Percentiles rank a stretch among this genome's conserved stretches.
phyloP scores from a whole-genome alignment of 768 basidiomycete genomes.

The Suillus placidus region DNA sequence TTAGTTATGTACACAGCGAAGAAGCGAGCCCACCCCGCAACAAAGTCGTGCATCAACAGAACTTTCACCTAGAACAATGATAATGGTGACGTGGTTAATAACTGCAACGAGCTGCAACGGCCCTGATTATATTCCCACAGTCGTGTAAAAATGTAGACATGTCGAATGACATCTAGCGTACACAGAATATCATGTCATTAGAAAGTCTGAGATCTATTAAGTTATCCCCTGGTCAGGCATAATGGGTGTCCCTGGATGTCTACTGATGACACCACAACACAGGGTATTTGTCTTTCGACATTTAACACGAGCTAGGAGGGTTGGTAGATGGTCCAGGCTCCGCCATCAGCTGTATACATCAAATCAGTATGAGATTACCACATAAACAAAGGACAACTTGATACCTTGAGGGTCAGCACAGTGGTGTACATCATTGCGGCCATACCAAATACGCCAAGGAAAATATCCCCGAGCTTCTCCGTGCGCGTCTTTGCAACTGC shows the following conservation, averaged over 20 bases:
- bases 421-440: slow-evolving; percentile 79
- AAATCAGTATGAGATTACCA: slow-evolving; percentile 15
- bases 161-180: background rate
- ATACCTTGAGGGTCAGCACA: slow-evolving; percentile 70
- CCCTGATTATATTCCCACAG: slow-evolving; percentile 7
- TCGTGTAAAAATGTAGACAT: background rate
- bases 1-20: background rate
- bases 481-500: slow-evolving; percentile 74
- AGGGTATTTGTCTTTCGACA: background rate
- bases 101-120: background rate
- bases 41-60: slow-evolving; percentile 3
- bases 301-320: slow-evolving; percentile 40
- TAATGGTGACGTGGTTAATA: background rate
- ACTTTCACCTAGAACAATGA: background rate
- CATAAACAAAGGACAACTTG: slow-evolving; percentile 23
- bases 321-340: slow-evolving; percentile 45
- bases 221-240: background rate
- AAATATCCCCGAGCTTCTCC: slow-evolving; percentile 69
- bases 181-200: background rate
- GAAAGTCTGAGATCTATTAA: slow-evolving; percentile 4
- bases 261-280: background rate
- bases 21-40: background rate
- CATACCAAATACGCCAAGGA: slow-evolving; percentile 75
- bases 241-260: background rate
- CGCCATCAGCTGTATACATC: slow-evolving; percentile 56